Evolutionary conservation across 495 filamentous ascomycete genomes (phyloP).

Genomic region (Podospora pseudopauciseta): DNA sequence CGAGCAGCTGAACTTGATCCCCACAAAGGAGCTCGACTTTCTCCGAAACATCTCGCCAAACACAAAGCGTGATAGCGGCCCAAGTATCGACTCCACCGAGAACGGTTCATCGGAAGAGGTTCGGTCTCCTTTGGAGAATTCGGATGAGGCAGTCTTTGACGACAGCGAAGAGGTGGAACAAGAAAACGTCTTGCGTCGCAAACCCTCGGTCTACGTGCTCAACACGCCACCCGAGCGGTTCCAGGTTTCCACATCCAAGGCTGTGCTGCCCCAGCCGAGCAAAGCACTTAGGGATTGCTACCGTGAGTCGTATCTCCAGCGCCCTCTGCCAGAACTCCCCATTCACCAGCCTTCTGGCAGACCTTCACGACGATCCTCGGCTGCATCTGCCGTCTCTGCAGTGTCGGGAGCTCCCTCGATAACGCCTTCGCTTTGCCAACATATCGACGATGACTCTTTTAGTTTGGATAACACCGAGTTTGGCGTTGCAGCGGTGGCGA

Average conservation of each 20-base stretch:
- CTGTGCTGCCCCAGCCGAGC: constrained; percentile 23
- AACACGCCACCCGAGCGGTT: constrained; percentile 33
- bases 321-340: constrained; percentile 45
- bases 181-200: background rate
- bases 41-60: constrained; percentile 14
- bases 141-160: constrained; percentile 22
- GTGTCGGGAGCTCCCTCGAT: constrained; percentile 29
- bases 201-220: constrained; percentile 19
- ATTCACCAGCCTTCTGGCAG: constrained; percentile 6
- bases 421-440: constrained; percentile 40
- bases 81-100: background rate
- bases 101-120: background rate
- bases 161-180: background rate
- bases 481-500: constrained; percentile 27
- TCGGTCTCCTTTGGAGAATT: background rate
- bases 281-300: constrained; percentile 23
- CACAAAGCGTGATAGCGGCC: constrained; percentile 2
- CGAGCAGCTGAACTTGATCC: constrained; percentile 39
- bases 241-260: constrained; percentile 4
- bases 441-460: constrained; percentile 40
- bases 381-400: constrained; percentile 20
- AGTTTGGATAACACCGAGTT: constrained; percentile 36
- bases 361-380: constrained; percentile 20
- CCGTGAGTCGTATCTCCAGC: constrained; percentile 32
- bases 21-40: constrained; percentile 19